phyloP scores from a whole-genome alignment of 73 alveolate species.

The Paramecium primaurelia region DNA sequence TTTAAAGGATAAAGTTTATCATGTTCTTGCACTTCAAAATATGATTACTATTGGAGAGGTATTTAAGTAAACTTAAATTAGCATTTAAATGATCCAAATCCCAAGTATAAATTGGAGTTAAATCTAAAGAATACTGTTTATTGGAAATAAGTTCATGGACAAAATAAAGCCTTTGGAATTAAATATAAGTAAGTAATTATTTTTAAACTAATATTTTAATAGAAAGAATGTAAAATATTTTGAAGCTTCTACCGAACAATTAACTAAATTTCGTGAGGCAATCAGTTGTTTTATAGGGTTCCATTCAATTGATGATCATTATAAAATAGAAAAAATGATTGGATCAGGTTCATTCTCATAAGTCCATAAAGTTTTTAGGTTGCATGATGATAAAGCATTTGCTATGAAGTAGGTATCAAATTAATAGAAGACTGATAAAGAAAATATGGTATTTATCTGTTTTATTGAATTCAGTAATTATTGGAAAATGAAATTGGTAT shows the following conservation, averaged over 20 bases:
- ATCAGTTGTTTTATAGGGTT: neutral
- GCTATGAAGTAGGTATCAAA: slow-evolving; percentile 6
- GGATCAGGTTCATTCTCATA: slow-evolving; percentile 36
- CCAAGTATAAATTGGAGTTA: slow-evolving; percentile 12
- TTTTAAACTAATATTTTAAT: neutral
- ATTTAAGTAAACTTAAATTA: neutral
- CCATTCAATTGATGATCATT: slow-evolving; percentile 8
- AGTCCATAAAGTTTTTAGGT: neutral
- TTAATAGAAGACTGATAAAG: slow-evolving; percentile 29
- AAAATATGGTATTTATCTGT: slow-evolving; percentile 4
- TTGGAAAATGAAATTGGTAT: slow-evolving; percentile 13
- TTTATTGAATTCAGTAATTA: neutral
- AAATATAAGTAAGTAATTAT: slow-evolving; percentile 3
- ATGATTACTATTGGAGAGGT: slow-evolving; percentile 42
- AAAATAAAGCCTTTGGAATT: neutral
- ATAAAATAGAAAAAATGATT: neutral
- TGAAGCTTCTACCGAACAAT: slow-evolving; percentile 10
- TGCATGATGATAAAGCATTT: neutral
- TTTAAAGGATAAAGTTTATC: slow-evolving; percentile 23
- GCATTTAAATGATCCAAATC: slow-evolving; percentile 11
- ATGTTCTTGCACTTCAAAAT: slow-evolving; percentile 28
- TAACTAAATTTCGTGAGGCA: neutral
- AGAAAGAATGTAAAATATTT: slow-evolving; percentile 30
- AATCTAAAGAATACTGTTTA: neutral
- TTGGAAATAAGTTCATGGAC: slow-evolving; percentile 16